A percentile compares a stretch with the other conserved stretches of the same genome.
Conservation (phyloP, 345 rosid genomes). For the Rubroshorea leprosula region DNA sequence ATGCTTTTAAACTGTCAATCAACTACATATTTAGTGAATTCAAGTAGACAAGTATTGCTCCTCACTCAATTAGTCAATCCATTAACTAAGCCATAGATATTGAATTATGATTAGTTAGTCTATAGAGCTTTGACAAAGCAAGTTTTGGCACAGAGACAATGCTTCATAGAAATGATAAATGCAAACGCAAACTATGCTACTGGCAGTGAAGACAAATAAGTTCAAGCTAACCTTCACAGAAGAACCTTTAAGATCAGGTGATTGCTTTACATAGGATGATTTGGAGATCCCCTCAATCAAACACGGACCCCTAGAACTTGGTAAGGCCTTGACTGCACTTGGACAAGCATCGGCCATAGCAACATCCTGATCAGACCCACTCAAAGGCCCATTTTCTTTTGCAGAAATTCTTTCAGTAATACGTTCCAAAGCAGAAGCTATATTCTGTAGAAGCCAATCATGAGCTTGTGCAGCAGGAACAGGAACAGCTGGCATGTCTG, state of each 20-base stretch:
- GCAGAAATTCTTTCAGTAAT: slow-evolving; percentile 78
- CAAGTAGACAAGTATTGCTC: too few relatives aligned
- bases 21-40: too few relatives aligned
- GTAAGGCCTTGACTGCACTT: slow-evolving; percentile 54
- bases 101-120: too few relatives aligned
- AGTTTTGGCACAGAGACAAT: background rate
- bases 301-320: slow-evolving; percentile 61
- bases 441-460: slow-evolving; percentile 85
- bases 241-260: slow-evolving; percentile 83
- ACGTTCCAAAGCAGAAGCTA: slow-evolving; percentile 67
- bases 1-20: too few relatives aligned
- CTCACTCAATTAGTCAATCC: too few relatives aligned
- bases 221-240: slow-evolving; percentile 81
- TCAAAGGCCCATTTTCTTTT: slow-evolving; percentile 76
- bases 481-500: slow-evolving; percentile 98
- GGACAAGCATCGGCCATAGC: slow-evolving; percentile 88
- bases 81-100: too few relatives aligned
- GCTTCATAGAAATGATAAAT: background rate
- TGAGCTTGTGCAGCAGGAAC: slow-evolving; percentile 84
- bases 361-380: slow-evolving; percentile 75
- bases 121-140: slow-evolving; percentile 6
- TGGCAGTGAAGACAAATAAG: slow-evolving; percentile 9
- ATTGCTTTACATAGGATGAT: slow-evolving; percentile 75
- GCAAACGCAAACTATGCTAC: background rate
- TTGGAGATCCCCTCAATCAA: slow-evolving; percentile 94